phyloP scores from a whole-genome alignment of 768 basidiomycete genomes.

The Pleurotus ostreatus region DNA sequence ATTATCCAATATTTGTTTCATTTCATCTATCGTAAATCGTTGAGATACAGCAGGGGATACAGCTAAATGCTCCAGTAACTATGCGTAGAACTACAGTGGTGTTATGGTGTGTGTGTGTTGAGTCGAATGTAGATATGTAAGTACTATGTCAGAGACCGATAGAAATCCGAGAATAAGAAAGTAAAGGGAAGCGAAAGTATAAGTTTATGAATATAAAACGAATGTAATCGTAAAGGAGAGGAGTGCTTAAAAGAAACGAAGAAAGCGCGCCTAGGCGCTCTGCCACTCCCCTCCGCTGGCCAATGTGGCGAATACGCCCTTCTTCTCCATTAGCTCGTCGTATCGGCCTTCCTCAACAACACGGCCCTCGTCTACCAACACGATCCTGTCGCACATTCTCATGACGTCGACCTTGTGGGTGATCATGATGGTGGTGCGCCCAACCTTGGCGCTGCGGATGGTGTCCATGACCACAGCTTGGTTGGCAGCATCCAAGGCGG shows the following conservation, averaged over 20 bases:
- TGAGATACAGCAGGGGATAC: not conserved
- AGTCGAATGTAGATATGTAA: not conserved
- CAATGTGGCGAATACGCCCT: slow-evolving; percentile 72
- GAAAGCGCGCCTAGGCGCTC: slow-evolving; percentile 11
- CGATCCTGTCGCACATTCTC: slow-evolving; percentile 86
- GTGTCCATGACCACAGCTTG: slow-evolving; percentile 80
- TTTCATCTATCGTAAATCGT: slow-evolving; percentile 2
- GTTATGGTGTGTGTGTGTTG: not conserved
- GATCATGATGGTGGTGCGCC: slow-evolving; percentile 84
- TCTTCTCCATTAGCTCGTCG: slow-evolving; percentile 60
- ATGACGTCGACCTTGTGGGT: slow-evolving; percentile 92
- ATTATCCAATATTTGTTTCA: not conserved
- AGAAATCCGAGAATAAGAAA: slow-evolving; percentile 7
- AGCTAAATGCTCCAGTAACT: not conserved
- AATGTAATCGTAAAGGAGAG: not conserved
- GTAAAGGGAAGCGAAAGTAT: not conserved
- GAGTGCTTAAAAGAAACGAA: slow-evolving; percentile 12
- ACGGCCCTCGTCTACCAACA: slow-evolving; percentile 75
- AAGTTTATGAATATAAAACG: not conserved
- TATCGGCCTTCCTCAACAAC: slow-evolving; percentile 79
- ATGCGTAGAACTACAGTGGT: slow-evolving; percentile 7
- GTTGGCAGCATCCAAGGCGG: slow-evolving; percentile 82
- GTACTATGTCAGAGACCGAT: not conserved
- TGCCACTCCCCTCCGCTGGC: slow-evolving; percentile 71
- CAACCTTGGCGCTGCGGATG: slow-evolving; percentile 57